phyloP scores from a whole-genome alignment of 2,329 filamentous ascomycete species.

The Pseudogymnoascus sp. region DNA sequence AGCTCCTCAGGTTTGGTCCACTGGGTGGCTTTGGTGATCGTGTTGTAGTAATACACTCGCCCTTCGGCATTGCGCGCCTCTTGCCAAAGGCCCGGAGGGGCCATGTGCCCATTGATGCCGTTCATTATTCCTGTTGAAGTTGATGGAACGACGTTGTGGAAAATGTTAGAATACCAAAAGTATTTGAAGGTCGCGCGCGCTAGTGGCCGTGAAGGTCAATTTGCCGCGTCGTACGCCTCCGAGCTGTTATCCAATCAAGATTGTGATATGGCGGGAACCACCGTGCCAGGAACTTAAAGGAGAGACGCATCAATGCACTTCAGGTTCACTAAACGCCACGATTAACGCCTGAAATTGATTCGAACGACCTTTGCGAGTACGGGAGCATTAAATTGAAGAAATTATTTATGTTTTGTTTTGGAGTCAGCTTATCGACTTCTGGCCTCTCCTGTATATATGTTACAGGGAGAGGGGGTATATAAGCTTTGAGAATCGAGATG shows the following conservation, averaged over 20 bases:
- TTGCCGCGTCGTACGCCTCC: not conserved
- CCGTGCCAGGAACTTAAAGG: not conserved
- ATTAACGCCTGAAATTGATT: not conserved
- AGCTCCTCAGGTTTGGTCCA: conserved; percentile 91
- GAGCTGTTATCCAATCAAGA: not conserved
- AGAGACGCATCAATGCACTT: not conserved
- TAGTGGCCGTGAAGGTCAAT: not conserved
- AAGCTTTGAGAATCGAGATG: conserved; percentile 17
- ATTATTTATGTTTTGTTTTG: not conserved
- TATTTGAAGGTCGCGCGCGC: conserved; percentile 4
- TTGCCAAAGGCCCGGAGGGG: conserved; percentile 58
- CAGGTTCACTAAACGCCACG: not conserved
- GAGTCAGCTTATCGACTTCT: conserved; percentile 12
- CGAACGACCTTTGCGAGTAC: not conserved
- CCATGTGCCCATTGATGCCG: conserved; percentile 25
- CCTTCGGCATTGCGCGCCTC: conserved; percentile 76
- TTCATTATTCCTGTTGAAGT: conserved; percentile 19
- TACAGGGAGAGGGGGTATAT: conserved; percentile 15
- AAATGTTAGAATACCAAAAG: conserved; percentile 5
- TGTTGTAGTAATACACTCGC: conserved; percentile 85
- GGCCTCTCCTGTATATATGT: conserved; percentile 13
- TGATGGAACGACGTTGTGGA: not conserved
- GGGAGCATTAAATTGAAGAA: not conserved
- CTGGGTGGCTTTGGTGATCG: conserved; percentile 75
- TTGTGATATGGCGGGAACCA: not conserved